Percentiles rank a stretch among this genome's conserved stretches.
These are phyloP conservation scores for Taphrina flavorubra DNA, from an alignment of 1,139 yeast genomes.

Conservation along the genomic window DNA sequence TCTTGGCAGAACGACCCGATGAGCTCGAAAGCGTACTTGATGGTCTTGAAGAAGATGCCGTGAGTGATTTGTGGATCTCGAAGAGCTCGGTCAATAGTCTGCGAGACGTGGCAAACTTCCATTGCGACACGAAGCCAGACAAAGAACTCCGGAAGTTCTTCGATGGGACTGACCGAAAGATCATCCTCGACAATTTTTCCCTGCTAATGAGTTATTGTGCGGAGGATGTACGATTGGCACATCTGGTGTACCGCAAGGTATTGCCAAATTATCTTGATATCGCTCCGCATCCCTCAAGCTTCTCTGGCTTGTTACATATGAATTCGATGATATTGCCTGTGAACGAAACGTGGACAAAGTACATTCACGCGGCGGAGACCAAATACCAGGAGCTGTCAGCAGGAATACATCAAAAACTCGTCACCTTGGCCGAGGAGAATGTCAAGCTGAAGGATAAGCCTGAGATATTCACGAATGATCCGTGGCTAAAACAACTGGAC, in stretches of 20 bases:
- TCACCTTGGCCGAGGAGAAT: slow-evolving; percentile 65
- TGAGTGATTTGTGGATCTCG: slow-evolving; percentile 71
- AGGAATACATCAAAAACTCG: slow-evolving; percentile 65
- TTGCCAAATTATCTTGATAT: slow-evolving; percentile 69
- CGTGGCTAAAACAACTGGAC: slow-evolving; percentile 88
- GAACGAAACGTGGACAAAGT: slow-evolving; percentile 71
- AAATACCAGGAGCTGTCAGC: slow-evolving; percentile 65
- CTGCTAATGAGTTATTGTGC: slow-evolving; percentile 80
- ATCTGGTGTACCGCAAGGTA: slow-evolving; percentile 67
- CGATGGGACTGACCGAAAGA: slow-evolving; percentile 61
- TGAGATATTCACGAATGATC: slow-evolving; percentile 59
- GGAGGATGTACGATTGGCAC: slow-evolving; percentile 78
- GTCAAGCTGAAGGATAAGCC: slow-evolving; percentile 55
- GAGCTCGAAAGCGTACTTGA: slow-evolving; percentile 48
- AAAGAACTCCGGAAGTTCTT: slow-evolving; percentile 73
- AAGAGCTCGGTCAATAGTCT: slow-evolving; percentile 80
- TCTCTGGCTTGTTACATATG: slow-evolving; percentile 81
- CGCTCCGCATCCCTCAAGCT: slow-evolving; percentile 93
- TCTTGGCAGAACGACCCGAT: slow-evolving; percentile 44
- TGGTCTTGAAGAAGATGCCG: slow-evolving; percentile 48
- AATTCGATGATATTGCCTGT: slow-evolving; percentile 84
- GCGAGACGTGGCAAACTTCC: slow-evolving; percentile 78
- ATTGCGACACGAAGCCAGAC: slow-evolving; percentile 72
- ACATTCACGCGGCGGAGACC: slow-evolving; percentile 70
- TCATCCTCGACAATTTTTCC: slow-evolving; percentile 64